A percentile compares a stretch with the other conserved stretches of the same genome.
These are phyloP conservation scores for Entomortierella beljakovae DNA, from an alignment of 192 early-diverging fungal species.

Conservation along the genomic window DNA sequence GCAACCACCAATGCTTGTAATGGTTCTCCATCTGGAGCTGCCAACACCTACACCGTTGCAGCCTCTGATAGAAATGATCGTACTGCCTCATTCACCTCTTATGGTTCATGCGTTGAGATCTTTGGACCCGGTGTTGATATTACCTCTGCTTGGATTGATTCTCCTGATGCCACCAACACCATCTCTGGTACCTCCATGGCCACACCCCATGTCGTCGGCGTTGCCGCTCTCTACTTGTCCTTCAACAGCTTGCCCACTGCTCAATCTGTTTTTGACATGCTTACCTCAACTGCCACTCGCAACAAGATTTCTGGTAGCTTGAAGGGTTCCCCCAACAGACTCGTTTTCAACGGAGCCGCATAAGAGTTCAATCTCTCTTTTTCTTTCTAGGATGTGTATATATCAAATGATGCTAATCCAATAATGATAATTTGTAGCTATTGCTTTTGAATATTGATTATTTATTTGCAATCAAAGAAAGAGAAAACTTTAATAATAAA, in stretches of 20 bases:
- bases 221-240: not conserved
- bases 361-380: not conserved
- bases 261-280: not conserved
- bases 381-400: not conserved
- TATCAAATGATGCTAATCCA: not conserved
- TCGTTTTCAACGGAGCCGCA: not conserved
- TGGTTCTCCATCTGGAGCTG: not conserved
- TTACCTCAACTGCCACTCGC: not conserved
- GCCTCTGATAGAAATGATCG: not conserved
- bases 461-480: no score
- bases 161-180: not conserved
- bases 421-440: no score
- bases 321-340: not conserved
- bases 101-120: slow-evolving; percentile 1
- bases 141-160: not conserved
- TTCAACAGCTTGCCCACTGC: not conserved
- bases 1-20: not conserved
- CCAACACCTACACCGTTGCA: not conserved
- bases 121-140: not conserved
- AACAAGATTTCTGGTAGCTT: not conserved
- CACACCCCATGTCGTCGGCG: not conserved
- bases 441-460: no score
- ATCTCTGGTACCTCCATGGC: slow-evolving; percentile 1
- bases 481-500: no score
- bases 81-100: not conserved